These are phyloP conservation scores for Neofusicoccum sp. DNA, from an alignment of 2,329 filamentous ascomycete species.

Conservation along the genomic window DNA sequence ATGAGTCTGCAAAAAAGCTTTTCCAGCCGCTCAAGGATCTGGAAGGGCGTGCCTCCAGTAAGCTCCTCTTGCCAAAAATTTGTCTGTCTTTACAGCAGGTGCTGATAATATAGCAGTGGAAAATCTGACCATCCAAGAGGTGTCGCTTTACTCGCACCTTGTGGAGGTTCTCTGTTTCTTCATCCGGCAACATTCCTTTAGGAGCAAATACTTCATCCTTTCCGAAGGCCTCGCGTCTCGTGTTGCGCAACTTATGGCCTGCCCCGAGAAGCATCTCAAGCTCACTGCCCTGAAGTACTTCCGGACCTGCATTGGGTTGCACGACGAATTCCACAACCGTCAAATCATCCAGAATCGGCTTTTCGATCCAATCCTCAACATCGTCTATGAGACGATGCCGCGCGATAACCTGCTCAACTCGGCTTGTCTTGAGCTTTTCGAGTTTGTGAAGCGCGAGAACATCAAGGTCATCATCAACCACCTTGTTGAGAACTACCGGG, in stretches of 20 bases:
- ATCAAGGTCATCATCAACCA: slow-evolving; percentile 78
- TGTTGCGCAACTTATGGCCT: slow-evolving; percentile 79
- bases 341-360: slow-evolving; percentile 81
- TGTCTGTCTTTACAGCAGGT: too few species aligned
- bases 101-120: slow-evolving; percentile 52
- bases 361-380: slow-evolving; percentile 80
- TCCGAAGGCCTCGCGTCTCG: slow-evolving; percentile 76
- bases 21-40: slow-evolving; percentile 86
- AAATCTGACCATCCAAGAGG: slow-evolving; percentile 77
- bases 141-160: slow-evolving; percentile 87
- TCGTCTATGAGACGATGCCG: slow-evolving; percentile 83
- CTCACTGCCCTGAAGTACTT: slow-evolving; percentile 93
- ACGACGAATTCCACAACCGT: slow-evolving; percentile 89
- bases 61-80: slow-evolving; percentile 28
- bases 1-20: slow-evolving; percentile 78
- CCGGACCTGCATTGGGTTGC: slow-evolving; percentile 78
- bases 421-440: slow-evolving; percentile 90
- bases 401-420: slow-evolving; percentile 93
- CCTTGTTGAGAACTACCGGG: slow-evolving; percentile 80
- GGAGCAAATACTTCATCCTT: slow-evolving; percentile 86
- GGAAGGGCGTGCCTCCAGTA: slow-evolving; percentile 62
- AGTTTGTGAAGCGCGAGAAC: slow-evolving; percentile 70
- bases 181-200: slow-evolving; percentile 81
- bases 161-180: slow-evolving; percentile 95
- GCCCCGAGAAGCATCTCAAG: slow-evolving; percentile 88